A percentile compares a stretch with the other conserved stretches of the same genome.
These are phyloP conservation scores for Ganoderma meredithae DNA, from an alignment of 1,284 basidiomycete genomes.

Conservation along the genomic window DNA sequence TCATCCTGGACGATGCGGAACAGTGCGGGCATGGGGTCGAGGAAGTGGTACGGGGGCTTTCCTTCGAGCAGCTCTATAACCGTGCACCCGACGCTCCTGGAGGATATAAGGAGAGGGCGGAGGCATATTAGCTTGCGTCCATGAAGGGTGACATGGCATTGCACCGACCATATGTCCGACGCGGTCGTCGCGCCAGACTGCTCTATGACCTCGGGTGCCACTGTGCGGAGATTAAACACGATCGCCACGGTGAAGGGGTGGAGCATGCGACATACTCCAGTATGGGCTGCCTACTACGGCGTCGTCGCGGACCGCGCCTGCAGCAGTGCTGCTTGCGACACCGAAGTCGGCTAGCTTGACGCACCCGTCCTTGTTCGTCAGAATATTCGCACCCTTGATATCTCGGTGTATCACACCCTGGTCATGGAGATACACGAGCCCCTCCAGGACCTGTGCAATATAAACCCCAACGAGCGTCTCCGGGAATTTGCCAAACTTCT, in stretches of 20 bases:
- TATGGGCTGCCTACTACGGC: constrained; percentile 97
- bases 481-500: constrained; percentile 98
- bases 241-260: constrained; percentile 27
- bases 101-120: constrained; percentile 15
- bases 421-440: constrained; percentile 94
- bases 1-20: constrained; percentile 99
- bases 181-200: constrained; percentile 96
- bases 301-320: constrained; percentile 78
- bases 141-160: background rate
- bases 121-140: background rate
- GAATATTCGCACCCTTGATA: constrained; percentile 97
- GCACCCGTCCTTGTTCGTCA: constrained; percentile 98
- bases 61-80: constrained; percentile 97
- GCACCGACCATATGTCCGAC: constrained; percentile 90
- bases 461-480: constrained; percentile 97
- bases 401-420: constrained; percentile 99
- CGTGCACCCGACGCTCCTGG: constrained; percentile 92
- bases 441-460: constrained; percentile 93
- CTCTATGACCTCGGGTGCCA: constrained; percentile 98
- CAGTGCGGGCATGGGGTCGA: constrained; percentile 97
- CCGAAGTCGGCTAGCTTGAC: constrained; percentile 97
- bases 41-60: constrained; percentile 93
- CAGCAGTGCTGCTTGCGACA: constrained; percentile 80
- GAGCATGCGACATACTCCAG: constrained; percentile 76
- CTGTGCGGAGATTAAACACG: constrained; percentile 46